Evolutionary conservation across 352 stramenopile species (phyloP).

Genomic region (Pythium vanterpoolii): DNA sequence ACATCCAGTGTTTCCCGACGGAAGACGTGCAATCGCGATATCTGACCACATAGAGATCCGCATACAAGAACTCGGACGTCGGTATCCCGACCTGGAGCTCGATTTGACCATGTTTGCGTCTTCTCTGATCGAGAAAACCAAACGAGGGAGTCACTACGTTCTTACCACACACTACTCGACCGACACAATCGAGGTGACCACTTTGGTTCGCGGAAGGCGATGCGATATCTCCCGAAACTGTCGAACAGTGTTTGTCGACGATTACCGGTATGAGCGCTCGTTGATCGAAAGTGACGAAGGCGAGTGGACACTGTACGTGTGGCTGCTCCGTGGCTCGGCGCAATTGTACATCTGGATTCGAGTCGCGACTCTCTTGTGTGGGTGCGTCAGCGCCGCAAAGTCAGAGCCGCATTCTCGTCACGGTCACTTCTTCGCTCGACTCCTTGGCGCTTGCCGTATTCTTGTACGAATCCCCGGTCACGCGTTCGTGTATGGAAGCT

Average conservation of each 20-base stretch:
- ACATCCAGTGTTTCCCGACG: background rate
- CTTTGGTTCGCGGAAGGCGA: constrained; percentile 8
- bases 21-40: background rate
- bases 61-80: background rate
- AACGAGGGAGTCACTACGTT: background rate
- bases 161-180: constrained; percentile 3
- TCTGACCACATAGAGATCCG: constrained; percentile 16
- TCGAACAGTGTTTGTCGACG: constrained; percentile 22
- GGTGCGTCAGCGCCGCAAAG: constrained; percentile 21
- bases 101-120: constrained; percentile 16
- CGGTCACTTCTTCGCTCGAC: background rate
- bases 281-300: constrained; percentile 32
- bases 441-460: constrained; percentile 1
- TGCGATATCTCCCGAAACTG: background rate
- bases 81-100: constrained; percentile 7
- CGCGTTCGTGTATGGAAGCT: constrained; percentile 38
- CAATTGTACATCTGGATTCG: constrained; percentile 55
- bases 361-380: constrained; percentile 20
- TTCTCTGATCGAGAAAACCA: background rate
- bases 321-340: constrained; percentile 26
- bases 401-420: constrained; percentile 8
- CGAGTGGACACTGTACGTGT: constrained; percentile 30
- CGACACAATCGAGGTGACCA: constrained; percentile 8
- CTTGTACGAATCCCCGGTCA: constrained; percentile 29
- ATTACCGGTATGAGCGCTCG: constrained; percentile 50